Percentiles rank a stretch among this genome's conserved stretches.
These are phyloP conservation scores for Phytophthora tentaculata DNA, from an alignment of 352 stramenopile species.

Conservation along the genomic window DNA sequence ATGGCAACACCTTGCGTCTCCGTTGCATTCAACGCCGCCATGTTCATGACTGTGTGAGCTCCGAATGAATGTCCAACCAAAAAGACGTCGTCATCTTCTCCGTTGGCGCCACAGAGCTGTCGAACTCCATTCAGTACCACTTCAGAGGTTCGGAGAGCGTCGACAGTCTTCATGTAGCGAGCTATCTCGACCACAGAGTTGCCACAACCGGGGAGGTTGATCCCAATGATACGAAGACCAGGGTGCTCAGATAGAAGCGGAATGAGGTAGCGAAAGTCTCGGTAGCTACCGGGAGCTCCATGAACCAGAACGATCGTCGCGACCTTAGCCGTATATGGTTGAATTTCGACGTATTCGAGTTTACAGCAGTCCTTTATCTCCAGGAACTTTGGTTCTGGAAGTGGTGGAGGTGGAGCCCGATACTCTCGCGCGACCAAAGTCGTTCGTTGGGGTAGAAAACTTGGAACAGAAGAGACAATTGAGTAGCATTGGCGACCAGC, in stretches of 20 bases:
- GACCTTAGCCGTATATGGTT: not conserved
- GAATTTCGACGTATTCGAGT: slow-evolving; percentile 3
- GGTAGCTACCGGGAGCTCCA: not conserved
- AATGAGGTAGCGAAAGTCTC: slow-evolving; percentile 1
- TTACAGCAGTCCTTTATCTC: slow-evolving; percentile 1
- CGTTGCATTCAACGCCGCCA: slow-evolving; percentile 40
- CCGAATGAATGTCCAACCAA: slow-evolving; percentile 55
- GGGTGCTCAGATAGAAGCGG: not conserved
- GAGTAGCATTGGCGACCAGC: slow-evolving; percentile 4
- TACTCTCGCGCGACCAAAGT: not conserved
- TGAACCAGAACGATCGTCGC: slow-evolving; percentile 1
- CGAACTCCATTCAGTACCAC: slow-evolving; percentile 37
- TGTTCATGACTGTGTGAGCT: slow-evolving; percentile 45
- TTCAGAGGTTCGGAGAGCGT: slow-evolving; percentile 27
- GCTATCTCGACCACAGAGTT: slow-evolving; percentile 21
- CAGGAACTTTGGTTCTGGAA: slow-evolving; percentile 2
- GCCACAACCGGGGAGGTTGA: not conserved
- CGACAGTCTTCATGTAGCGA: slow-evolving; percentile 35
- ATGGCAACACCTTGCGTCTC: slow-evolving; percentile 12
- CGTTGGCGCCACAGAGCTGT: slow-evolving; percentile 28
- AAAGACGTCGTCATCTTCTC: slow-evolving; percentile 30
- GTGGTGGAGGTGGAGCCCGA: not conserved
- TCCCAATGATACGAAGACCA: not conserved
- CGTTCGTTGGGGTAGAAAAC: slow-evolving; percentile 1
- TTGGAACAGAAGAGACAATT: not conserved